Evolutionary conservation across 2,329 filamentous ascomycete species (phyloP), one percentile per base, ranked within the genome.

Genomic region (Ilyonectria mors-panacis): DNA sequence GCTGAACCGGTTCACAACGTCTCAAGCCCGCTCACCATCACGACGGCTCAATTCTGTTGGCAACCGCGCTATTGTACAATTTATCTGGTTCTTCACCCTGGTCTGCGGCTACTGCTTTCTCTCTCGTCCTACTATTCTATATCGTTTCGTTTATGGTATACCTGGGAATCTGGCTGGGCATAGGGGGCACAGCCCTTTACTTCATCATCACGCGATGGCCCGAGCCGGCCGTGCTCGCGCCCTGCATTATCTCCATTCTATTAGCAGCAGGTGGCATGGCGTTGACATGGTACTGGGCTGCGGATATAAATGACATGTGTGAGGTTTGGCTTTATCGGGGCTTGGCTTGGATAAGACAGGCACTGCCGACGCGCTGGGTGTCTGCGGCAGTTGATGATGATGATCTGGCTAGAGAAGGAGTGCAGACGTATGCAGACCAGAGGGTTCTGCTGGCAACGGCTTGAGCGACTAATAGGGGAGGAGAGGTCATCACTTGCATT

Each of bases 191-290:
- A 1, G 73, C 76, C 1, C 21, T 77, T 4, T 78, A 77, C 60
- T 78, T 77, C 35, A 74, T 78, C 59, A 56, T 78, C 33, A 74
- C 71, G 15, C 59, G 73, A 10, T 78, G 76, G 76, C 74, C 74
- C 3, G 74, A 78, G 13, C 63, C 66, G 10, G 64, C 62, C 1
- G 74, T 77, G 12, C 54, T 78, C 26, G 66, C 65, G 2, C 73
- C 76, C 8, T 77, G 76, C 60, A 78, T 78, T 19, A 23, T 76
- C 0, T 61, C 67, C 1, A 35, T 78, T 9, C 56, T 58, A 0
- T 1, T 76, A 2, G 63, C 75, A 0, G 67, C 42, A 0, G 21
- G 47, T 0, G 71, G 75, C 1, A 61, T 68, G 37, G 59, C 47
- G 5, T 23, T 28, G 13, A 17, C 66, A 0, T 74, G 61, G 21